A percentile compares a stretch with the other conserved stretches of the same genome.
phyloP scores from a whole-genome alignment of 108 stramenopile genomes.

The Pelagomonas calceolata region DNA sequence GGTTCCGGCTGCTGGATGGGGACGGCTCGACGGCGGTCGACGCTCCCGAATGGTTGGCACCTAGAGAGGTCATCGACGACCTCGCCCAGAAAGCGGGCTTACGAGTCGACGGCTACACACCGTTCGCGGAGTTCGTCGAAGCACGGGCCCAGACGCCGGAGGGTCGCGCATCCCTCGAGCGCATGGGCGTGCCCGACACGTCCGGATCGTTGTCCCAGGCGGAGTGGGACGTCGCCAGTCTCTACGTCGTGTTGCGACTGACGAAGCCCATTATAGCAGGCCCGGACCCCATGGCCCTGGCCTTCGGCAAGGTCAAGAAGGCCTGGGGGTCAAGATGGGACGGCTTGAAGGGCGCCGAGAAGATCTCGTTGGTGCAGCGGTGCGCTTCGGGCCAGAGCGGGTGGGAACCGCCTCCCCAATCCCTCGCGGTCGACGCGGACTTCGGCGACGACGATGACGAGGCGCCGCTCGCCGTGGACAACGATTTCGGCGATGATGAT shows the following conservation, averaged over 20 bases:
- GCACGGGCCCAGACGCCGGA: constrained; percentile 40
- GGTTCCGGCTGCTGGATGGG: background rate
- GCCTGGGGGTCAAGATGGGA: too few species aligned
- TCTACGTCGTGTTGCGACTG: background rate
- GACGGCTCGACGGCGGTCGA: constrained; percentile 41
- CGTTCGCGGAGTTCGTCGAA: constrained; percentile 70
- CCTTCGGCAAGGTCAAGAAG: too few species aligned
- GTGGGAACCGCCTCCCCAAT: too few species aligned
- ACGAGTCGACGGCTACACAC: constrained; percentile 56
- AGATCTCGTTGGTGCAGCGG: too few species aligned
- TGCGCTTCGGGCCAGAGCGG: too few species aligned
- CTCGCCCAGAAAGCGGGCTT: constrained; percentile 61
- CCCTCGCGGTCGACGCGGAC: too few species aligned
- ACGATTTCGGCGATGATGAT: too few species aligned
- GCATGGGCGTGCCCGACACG: constrained; percentile 70
- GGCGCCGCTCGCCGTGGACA: too few species aligned
- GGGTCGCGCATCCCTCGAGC: constrained; percentile 56
- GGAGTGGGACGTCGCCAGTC: constrained; percentile 65
- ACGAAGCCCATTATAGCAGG: background rate
- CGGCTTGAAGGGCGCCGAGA: too few species aligned
- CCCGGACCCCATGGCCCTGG: background rate
- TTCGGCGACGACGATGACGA: too few species aligned
- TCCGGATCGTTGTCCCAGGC: constrained; percentile 59
- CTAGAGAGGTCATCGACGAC: constrained; percentile 49
- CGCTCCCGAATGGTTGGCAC: constrained; percentile 73